Evolutionary conservation across 345 rosid genomes (phyloP).

Genomic region (Citrus australasica): DNA sequence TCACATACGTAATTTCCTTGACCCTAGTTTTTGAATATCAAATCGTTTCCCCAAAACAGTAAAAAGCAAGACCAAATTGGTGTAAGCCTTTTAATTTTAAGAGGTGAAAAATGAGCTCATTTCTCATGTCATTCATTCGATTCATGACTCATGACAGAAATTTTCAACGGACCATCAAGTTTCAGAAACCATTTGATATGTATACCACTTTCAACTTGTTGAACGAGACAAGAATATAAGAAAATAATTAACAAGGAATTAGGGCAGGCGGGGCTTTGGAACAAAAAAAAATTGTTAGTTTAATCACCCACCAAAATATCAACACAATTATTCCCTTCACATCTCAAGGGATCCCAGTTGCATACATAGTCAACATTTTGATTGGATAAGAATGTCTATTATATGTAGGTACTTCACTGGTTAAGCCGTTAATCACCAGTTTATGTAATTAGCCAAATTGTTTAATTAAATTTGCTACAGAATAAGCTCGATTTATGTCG

Average conservation of each 20-base stretch:
- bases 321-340: not conserved
- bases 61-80: not conserved
- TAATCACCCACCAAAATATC: not conserved
- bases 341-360: not conserved
- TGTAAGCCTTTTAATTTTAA: not conserved
- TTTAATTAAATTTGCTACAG: not conserved
- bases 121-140: not conserved
- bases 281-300: not conserved
- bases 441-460: too few relatives aligned
- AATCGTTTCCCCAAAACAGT: not conserved
- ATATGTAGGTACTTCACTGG: too few relatives aligned
- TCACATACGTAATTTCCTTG: not conserved
- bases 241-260: too few relatives aligned
- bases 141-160: not conserved
- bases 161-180: not conserved
- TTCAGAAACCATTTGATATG: not conserved
- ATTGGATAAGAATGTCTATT: too few relatives aligned
- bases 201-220: not conserved
- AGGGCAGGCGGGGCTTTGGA: not conserved
- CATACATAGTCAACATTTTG: not conserved
- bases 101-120: not conserved
- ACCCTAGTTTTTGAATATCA: not conserved
- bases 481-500: not conserved
- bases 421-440: not conserved
- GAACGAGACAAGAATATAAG: not conserved